A percentile compares a stretch with the other conserved stretches of the same genome.
Evolutionary conservation across 495 filamentous ascomycete species (phyloP).

Genomic region (Neurospora sp.): DNA sequence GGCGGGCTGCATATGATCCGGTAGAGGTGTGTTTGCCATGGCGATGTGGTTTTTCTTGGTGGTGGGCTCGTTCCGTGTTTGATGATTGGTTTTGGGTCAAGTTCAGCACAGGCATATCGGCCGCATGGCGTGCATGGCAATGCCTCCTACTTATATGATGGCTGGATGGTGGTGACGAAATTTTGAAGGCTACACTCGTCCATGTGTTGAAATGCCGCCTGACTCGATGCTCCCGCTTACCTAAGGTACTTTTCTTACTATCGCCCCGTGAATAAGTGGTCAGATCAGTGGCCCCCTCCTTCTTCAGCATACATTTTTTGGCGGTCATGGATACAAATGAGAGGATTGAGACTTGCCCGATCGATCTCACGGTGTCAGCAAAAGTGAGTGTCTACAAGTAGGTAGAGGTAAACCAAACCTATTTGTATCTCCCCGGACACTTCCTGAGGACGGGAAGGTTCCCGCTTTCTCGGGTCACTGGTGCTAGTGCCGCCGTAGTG

Average conservation of each 20-base stretch:
- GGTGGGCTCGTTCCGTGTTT: not conserved
- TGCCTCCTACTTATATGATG: not conserved
- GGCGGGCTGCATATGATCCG: not conserved
- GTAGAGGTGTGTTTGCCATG: not conserved
- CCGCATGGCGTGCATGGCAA: not conserved
- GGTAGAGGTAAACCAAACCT: not conserved
- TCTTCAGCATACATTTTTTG: not conserved
- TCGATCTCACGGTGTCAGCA: not conserved
- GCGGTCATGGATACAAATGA: not conserved
- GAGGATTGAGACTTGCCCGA: not conserved
- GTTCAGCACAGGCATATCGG: not conserved
- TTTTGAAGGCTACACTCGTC: not conserved
- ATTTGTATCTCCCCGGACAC: not conserved
- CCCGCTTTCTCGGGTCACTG: not conserved
- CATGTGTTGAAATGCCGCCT: not conserved
- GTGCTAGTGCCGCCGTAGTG: not conserved
- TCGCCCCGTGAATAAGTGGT: not conserved
- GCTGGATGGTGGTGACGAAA: not conserved
- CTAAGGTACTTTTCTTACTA: not conserved
- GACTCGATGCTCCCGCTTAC: not conserved
- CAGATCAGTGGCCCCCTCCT: not conserved
- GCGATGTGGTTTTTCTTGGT: not conserved
- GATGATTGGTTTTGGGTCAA: not conserved
- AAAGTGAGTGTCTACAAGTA: not conserved
- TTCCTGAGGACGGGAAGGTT: not conserved